Base-by-base conservation (phyloP, 768 basidiomycete species). In the Auriscalpium vulgare region DNA sequence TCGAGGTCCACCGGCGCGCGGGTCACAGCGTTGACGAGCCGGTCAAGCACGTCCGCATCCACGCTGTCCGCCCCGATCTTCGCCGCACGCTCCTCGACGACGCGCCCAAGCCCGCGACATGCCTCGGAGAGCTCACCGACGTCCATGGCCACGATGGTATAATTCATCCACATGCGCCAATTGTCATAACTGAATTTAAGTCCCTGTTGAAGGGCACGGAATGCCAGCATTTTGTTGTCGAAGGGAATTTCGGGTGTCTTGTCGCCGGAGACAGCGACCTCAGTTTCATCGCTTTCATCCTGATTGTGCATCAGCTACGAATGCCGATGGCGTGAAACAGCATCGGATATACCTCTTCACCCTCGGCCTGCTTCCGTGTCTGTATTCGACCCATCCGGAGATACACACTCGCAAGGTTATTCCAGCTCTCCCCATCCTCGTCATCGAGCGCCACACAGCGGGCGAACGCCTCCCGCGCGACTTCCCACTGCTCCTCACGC, bases 81-180 rank as follows among this genome's bases (percentile, higher is more conserved):
- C 51, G 67, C 66, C 23, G 77, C 76, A n/a, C 84, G 81, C 67
- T 84, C 80, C 61, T 95, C 91, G 38, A 97, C 81, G 55, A 97
- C 77, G 3, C 93, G 85, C 0, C 79, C 78, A 19, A 92, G 76
- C 0, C 95, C 95, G 40, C 91, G 85, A 56, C 83, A 85, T 0
- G 92, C 86, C 66, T 99, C 95, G 1, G 82, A 76, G 50, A 97
- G 78, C 67, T 98, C 94, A 8, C 95, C 95, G 17, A 97, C 88
- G 62, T 97, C 93, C 70, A 97, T 77, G 4, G 91, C 80, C 29
- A 98, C 86, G 65, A 97, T 76, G 87, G 91, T 94, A 75, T 94
- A 98, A 75, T 99, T 99, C 58, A 79, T 78, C 97, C 97, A 99
- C 89, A 99, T 95, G 17, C 92, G 82, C 95, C 95, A 98, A 66